phyloP scores from a whole-genome alignment of 805 yeast species.

The Myxozyma udenii region DNA sequence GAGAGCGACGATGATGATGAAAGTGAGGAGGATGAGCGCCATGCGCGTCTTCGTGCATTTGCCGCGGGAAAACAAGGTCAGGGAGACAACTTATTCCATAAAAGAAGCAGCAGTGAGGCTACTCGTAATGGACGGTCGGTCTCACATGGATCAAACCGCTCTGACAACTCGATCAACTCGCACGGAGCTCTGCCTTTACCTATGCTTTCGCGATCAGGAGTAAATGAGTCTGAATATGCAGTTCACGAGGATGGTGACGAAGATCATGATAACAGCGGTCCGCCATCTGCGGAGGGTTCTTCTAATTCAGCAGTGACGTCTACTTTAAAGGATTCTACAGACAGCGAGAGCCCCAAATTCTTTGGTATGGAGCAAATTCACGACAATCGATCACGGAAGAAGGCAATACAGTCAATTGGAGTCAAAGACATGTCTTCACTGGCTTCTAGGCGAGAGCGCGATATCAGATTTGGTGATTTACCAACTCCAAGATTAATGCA shows the following conservation, averaged over 20 bases:
- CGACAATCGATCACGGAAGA: too few relatives aligned
- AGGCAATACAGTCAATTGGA: conserved; percentile 1
- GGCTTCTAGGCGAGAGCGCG: conserved; percentile 23
- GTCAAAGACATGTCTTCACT: neutral
- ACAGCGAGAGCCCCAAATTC: neutral
- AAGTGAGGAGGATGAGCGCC: conserved; percentile 4
- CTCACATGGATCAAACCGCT: neutral
- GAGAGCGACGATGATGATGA: conserved; percentile 8
- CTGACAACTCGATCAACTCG: neutral
- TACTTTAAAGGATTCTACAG: neutral
- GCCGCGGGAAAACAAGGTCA: neutral
- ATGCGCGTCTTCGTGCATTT: neutral
- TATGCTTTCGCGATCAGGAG: neutral
- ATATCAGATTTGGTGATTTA: conserved; percentile 56
- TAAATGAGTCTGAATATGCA: neutral
- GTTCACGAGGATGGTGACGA: neutral
- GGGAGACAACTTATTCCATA: neutral
- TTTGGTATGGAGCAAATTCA: neutral
- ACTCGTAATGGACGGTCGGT: too few relatives aligned
- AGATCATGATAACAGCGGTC: neutral
- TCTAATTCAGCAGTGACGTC: neutral
- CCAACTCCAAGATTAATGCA: conserved; percentile 46
- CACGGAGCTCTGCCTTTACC: neutral
- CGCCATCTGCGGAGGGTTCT: neutral
- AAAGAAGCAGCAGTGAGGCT: too few relatives aligned